phyloP scores from a whole-genome alignment of 1,139 yeast genomes.

The Candida freyschussii region DNA sequence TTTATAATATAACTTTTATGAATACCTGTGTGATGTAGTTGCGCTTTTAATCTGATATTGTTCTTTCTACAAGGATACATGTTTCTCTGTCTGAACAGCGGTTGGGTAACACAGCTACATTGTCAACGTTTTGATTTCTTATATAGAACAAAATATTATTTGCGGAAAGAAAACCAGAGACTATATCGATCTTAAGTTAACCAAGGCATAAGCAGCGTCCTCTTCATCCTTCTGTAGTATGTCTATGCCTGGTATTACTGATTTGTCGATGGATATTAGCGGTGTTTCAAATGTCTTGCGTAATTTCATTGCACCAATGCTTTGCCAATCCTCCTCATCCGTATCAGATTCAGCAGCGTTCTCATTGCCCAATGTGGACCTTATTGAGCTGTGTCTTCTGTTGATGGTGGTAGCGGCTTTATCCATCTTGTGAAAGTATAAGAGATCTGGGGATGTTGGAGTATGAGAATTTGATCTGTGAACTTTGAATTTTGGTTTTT shows the following conservation, averaged over 20 bases:
- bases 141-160: neutral
- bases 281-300: conserved; percentile 30
- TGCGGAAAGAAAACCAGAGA: neutral
- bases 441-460: conserved; percentile 26
- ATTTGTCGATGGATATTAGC: conserved; percentile 10
- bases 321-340: conserved; percentile 94
- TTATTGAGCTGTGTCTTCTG: conserved; percentile 25
- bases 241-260: conserved; percentile 5
- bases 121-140: too few relatives aligned
- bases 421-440: conserved; percentile 14
- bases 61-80: too few relatives aligned
- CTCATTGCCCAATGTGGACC: conserved; percentile 22
- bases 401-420: conserved; percentile 11
- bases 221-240: conserved; percentile 31
- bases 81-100: too few relatives aligned
- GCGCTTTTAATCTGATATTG: too few relatives aligned
- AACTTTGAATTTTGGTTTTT: conserved; percentile 24
- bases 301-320: conserved; percentile 71
- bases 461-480: conserved; percentile 26
- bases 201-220: conserved; percentile 59
- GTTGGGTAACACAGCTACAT: too few relatives aligned
- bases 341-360: conserved; percentile 42
- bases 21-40: too few relatives aligned
- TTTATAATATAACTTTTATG: conserved; percentile 1
- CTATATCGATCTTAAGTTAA: conserved; percentile 45